A percentile compares a stretch with the other conserved stretches of the same genome.
Evolutionary conservation across 2,329 filamentous ascomycete species (phyloP).

Genomic region (Botrytis cinerea): DNA sequence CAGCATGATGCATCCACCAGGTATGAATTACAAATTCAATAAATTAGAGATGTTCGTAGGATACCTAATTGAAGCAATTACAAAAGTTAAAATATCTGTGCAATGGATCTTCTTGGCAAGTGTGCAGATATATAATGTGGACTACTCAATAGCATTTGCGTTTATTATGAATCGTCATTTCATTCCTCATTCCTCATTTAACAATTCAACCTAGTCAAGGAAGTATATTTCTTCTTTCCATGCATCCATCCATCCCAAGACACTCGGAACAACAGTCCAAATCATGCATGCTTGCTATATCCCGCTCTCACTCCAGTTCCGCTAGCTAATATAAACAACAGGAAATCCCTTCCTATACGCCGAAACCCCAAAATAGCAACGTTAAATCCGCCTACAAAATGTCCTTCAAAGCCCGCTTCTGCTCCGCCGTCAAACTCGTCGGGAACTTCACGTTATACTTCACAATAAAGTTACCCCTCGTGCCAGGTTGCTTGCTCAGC

Average conservation of each 20-base stretch:
- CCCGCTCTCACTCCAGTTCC: background rate
- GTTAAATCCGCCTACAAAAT: conserved; percentile 57
- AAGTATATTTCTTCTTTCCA: background rate
- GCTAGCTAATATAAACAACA: background rate
- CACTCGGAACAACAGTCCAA: background rate
- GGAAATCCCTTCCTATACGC: background rate
- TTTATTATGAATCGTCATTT: background rate
- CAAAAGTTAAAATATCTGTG: too few species aligned
- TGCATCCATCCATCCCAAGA: background rate
- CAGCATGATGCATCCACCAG: background rate
- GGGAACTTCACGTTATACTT: conserved; percentile 94
- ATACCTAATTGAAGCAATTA: background rate
- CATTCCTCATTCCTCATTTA: background rate
- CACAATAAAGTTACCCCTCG: conserved; percentile 85
- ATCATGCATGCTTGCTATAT: conserved; percentile 1
- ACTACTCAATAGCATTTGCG: background rate
- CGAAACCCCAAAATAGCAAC: background rate
- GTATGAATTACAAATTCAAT: background rate
- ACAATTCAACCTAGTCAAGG: background rate
- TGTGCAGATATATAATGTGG: background rate
- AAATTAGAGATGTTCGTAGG: background rate
- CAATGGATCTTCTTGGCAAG: too few species aligned
- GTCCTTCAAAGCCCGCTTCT: conserved; percentile 80
- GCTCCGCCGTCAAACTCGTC: conserved; percentile 68
- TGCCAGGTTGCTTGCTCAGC: conserved; percentile 81